Evolutionary conservation across 352 stramenopile genomes (phyloP), one percentile per base, ranked within the genome.

Genomic region (Thalassiosira delicatula): DNA sequence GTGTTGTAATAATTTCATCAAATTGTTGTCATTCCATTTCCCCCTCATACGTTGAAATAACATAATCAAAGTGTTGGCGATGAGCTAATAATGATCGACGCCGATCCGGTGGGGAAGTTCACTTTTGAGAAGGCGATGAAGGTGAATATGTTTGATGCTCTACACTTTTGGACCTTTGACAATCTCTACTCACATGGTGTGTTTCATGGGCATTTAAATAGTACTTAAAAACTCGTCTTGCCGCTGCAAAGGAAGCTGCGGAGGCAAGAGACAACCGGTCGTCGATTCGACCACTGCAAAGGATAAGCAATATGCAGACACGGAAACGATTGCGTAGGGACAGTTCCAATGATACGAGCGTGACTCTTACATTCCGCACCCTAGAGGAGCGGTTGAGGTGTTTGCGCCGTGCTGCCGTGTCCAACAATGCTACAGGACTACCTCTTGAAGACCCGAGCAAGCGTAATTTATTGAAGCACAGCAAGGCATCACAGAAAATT

Each of bases 81-180:
- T 76, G 87, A 93, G 66, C 76, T 95, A 21, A 76, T 94, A 2
- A 78, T 78, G 27, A 90, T 95, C 70, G 89, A 95, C 79, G 81
- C 74, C 29, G 76, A 79, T 19, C 71, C 83, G 27, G 87, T 94
- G 0, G 14, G 80, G 14, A 61, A 85, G 46, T 79, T 93, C 56
- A 84, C 79, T 62, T 95, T 95, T 70, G 71, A 86, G 29, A 88
- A 94, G 56, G 79, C 83, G n/a, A 94, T 95, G 86, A 91, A 93
- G 51, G 9, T 32, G 30, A 32, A 7, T 21, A 56, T 56, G 19
- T 9, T 35, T 53, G n/a, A 57, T 68, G 19, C 25, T 14, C 32
- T n/a, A 40, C 63, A 71, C 25, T 33, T 42, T 67, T 29, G 30
- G 40, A 27, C 54, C 27, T 19, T 33, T 69, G 21, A 1, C 30